Percentiles rank a stretch among this genome's conserved stretches.
Evolutionary conservation across 1,284 basidiomycete genomes (phyloP).

Genomic region (Boletus smithii): DNA sequence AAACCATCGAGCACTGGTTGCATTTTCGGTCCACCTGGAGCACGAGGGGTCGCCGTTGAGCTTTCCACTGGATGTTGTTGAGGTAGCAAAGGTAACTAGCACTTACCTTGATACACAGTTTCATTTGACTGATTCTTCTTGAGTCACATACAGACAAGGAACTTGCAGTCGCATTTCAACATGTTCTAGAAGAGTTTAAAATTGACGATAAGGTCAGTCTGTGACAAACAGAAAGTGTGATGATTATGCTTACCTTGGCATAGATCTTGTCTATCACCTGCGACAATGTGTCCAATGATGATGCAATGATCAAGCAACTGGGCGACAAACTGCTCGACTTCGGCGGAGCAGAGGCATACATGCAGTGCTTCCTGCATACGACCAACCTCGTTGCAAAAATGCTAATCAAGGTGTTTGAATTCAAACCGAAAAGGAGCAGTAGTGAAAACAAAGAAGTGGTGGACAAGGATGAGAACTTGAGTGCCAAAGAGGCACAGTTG

Average conservation of each 20-base stretch:
- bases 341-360: slow-evolving; percentile 16
- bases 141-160: not conserved
- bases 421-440: no score
- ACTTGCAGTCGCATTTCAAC: not conserved
- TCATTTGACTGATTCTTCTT: no score
- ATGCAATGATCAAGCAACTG: slow-evolving; percentile 30
- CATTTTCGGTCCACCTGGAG: slow-evolving; percentile 3
- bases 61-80: not conserved
- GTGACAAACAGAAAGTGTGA: not conserved
- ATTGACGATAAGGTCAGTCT: slow-evolving; percentile 1
- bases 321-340: slow-evolving; percentile 13
- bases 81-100: no score
- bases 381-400: slow-evolving; percentile 32
- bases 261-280: slow-evolving; percentile 5
- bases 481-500: not conserved
- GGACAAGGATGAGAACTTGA: not conserved
- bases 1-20: slow-evolving; percentile 4
- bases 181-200: slow-evolving; percentile 1
- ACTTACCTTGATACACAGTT: no score
- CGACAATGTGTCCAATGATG: slow-evolving; percentile 4
- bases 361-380: slow-evolving; percentile 7
- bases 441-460: not conserved
- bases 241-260: not conserved
- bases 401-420: slow-evolving; percentile 30
- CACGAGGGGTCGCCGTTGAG: not conserved